Evolutionary conservation across 805 yeast genomes (phyloP), one percentile per base, ranked within the genome.

Genomic region (Ogataea nitratoaversa): DNA sequence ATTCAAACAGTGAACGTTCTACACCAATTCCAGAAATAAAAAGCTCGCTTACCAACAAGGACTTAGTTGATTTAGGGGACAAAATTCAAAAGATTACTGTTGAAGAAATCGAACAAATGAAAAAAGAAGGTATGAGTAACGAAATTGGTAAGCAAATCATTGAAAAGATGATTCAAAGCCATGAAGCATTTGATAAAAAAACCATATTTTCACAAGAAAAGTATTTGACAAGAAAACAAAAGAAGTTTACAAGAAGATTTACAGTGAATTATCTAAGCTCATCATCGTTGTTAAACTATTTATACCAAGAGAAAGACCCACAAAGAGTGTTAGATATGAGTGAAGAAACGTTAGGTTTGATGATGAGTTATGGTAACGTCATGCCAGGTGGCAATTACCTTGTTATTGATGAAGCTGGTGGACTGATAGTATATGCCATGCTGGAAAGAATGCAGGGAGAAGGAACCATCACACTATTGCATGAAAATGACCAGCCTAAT

Each of bases 401-500:
- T 18, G 82, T 91, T 3, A 71, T 88, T 40, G 99, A 93, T 56
- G 99, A 93, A 56, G 84, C 96, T n/a, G 90, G 95, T 24, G 96
- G 98, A 6, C 71, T 91, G n/a, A 58, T 93, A 1, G 76, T 85
- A 5, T 85, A 85, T 44, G 87, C 95, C 4, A 70, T 93, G 72
- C 58, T 93, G 63, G 99, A 93, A 59, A 72, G 97, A 57, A 86
- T 95, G 91, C 79, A 79, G 44, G 95, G 96, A 12, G 66, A 77
- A 38, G 82, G 82, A 9, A 57, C 70, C 3, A 78, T 93, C 32
- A 71, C 87, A 3, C 72, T 87, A 17, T 69, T 82, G 2, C 97
- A 93, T 63, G 99, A 93, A 57, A 88, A 88, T 61, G 99, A 93
- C 60, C 97, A 91, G 57, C 81, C 95, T 2, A 90, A 90, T 56